Base-by-base conservation (phyloP, 257 asterid genomes). In the Solanum pimpinellifolium region DNA sequence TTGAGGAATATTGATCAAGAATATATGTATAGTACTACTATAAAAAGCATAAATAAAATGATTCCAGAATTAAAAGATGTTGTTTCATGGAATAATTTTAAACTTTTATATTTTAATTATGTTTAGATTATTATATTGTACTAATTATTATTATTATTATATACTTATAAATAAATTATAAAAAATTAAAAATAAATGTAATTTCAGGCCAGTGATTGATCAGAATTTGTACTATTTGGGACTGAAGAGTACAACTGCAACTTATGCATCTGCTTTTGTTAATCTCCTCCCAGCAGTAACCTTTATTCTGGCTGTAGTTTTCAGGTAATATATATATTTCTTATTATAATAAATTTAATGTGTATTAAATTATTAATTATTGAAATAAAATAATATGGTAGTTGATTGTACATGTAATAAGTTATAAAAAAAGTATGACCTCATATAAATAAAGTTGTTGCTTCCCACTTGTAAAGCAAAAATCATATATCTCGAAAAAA, bases 261-360 rank as follows among this genome's bases (percentile, higher is more conserved):
- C 98, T 66, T 97, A 94, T 85, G 97, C 99, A 66, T 93, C 99
- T 1, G 99, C 98, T n/a, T 89, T 91, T 27, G 94, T 92, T 21
- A 97, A 97, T 87, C 89, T 95, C 80, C 98, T 97, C 33, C 99
- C 99, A 0, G 99, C 99, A 86, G 76, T 95, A 86, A 97, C 99
- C 87, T 97, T 97, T 90, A 86, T 95, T 5, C 81, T 97, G 94
- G 99, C 99, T 2, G 86, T 97, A 72, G 74, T 93, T 76, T 95
- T 95, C 97, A 95, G 99, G 99, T 97, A 89, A 89, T 35, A 33
- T 33, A 33, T 33, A 33, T 6, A 15, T 3, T 7, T 44, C 27
- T 20, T 41, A 11, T 14, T 42, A 25, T 68, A 15, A 41, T 80
- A 68, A 15, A 41, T 80, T 3, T 20, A 14, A 59, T 86, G 25